A percentile compares a stretch with the other conserved stretches of the same genome.
Conservation (phyloP, 305 asterid species). For the Fraxinus nigra region DNA sequence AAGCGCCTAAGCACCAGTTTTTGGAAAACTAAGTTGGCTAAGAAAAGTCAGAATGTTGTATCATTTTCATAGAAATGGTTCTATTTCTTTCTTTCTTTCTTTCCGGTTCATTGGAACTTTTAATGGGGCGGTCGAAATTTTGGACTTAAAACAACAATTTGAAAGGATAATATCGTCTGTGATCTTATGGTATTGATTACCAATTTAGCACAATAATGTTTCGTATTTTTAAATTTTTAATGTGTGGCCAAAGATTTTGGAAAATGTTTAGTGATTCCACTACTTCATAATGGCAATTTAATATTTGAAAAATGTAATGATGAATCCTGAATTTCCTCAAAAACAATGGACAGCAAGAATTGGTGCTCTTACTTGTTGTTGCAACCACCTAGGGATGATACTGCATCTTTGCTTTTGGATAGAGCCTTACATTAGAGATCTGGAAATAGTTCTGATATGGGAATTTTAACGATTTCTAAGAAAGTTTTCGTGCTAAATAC, state of each 20-base stretch:
- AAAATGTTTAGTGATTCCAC: constrained; percentile 1
- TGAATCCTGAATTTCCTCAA: constrained; percentile 6
- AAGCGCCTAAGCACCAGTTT: not conserved
- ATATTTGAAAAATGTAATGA: not conserved
- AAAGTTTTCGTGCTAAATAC: not conserved
- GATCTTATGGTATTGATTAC: not conserved
- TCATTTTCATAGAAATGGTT: too few species aligned
- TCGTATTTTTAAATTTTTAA: not conserved
- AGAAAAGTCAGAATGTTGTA: too few species aligned
- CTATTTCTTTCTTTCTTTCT: not conserved
- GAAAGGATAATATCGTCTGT: not conserved
- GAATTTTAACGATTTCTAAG: not conserved
- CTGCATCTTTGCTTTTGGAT: constrained; percentile 11
- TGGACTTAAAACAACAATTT: not conserved
- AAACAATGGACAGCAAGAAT: constrained; percentile 17
- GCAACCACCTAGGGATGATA: constrained; percentile 20
- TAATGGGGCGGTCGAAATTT: not conserved
- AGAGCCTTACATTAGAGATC: not conserved
- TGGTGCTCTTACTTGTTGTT: not conserved
- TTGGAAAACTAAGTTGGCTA: not conserved
- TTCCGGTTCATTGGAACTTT: not conserved
- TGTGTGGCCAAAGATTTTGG: not conserved
- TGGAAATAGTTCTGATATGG: not conserved
- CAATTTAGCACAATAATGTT: not conserved
- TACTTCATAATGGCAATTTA: constrained; percentile 3